A percentile compares a stretch with the other conserved stretches of the same genome.
phyloP scores from a whole-genome alignment of 495 filamentous ascomycete species.

The Apodospora peruviana region DNA sequence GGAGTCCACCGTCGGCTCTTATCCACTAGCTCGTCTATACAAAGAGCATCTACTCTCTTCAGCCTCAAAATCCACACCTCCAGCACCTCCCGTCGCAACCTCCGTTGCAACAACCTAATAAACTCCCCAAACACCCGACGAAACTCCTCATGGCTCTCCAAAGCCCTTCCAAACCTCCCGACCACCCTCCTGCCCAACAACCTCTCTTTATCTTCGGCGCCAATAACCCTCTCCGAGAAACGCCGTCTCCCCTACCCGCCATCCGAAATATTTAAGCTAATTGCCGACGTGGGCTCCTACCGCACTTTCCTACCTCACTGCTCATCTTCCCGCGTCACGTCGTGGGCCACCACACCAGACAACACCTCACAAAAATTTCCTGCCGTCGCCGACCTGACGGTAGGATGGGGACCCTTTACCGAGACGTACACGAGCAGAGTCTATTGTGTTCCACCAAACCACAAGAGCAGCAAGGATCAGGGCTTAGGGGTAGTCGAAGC shows the following conservation, averaged over 20 bases:
- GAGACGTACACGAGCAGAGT: constrained; percentile 75
- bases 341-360: constrained; percentile 33
- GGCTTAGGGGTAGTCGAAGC: constrained; percentile 63
- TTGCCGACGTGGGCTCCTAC: constrained; percentile 82
- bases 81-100: not conserved
- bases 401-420: constrained; percentile 77
- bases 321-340: constrained; percentile 61
- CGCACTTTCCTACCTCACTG: constrained; percentile 82
- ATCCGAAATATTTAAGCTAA: constrained; percentile 65
- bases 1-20: too few relatives aligned
- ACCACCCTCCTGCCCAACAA: too few relatives aligned
- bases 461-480: not conserved
- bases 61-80: not conserved
- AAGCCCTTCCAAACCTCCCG: constrained; percentile 12
- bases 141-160: constrained; percentile 2
- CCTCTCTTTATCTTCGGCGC: too few relatives aligned
- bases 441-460: constrained; percentile 58
- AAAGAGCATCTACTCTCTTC: too few relatives aligned
- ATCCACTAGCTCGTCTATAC: too few relatives aligned
- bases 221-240: constrained; percentile 61
- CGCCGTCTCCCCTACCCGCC: constrained; percentile 77
- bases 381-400: constrained; percentile 66
- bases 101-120: not conserved
- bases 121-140: not conserved
- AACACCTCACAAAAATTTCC: constrained; percentile 45